Conservation (phyloP, 768 basidiomycete species). For the Leccinum rimulosum region DNA sequence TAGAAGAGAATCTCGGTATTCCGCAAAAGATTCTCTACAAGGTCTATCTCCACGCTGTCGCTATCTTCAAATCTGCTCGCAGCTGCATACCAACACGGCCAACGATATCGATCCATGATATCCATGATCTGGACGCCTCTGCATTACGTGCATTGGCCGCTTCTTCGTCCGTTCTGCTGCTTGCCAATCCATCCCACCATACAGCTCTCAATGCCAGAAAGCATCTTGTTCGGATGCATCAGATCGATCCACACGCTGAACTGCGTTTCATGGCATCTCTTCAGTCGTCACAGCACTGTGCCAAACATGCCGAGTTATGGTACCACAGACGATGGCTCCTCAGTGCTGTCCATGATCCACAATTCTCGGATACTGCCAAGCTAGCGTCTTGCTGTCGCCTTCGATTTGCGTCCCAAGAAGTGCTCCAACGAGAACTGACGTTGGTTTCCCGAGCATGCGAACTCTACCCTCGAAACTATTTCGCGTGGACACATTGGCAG, state of each 20-base stretch:
- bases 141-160: conserved; percentile 21
- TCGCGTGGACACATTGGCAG: conserved; percentile 67
- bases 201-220: conserved; percentile 66
- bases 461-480: conserved; percentile 69
- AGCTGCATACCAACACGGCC: not conserved
- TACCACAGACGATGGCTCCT: conserved; percentile 70
- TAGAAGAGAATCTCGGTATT: conserved; percentile 61
- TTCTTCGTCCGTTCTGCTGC: conserved; percentile 50
- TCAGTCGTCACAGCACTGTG: conserved; percentile 49
- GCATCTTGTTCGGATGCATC: conserved; percentile 40
- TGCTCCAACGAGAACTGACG: conserved; percentile 46
- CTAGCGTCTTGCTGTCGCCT: not conserved
- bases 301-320: conserved; percentile 70
- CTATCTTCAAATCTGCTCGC: conserved; percentile 34
- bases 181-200: conserved; percentile 68
- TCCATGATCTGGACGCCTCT: conserved; percentile 4
- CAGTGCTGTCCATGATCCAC: conserved; percentile 29
- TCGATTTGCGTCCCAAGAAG: conserved; percentile 30
- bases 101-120: not conserved
- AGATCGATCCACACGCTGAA: conserved; percentile 43
- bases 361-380: not conserved
- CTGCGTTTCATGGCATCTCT: conserved; percentile 46
- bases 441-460: conserved; percentile 51
- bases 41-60: conserved; percentile 47
- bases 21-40: conserved; percentile 55